A percentile compares a stretch with the other conserved stretches of the same genome.
These are phyloP conservation scores for Hypsizygus ulmarius DNA, from an alignment of 1,284 basidiomycete genomes.

Conservation along the genomic window DNA sequence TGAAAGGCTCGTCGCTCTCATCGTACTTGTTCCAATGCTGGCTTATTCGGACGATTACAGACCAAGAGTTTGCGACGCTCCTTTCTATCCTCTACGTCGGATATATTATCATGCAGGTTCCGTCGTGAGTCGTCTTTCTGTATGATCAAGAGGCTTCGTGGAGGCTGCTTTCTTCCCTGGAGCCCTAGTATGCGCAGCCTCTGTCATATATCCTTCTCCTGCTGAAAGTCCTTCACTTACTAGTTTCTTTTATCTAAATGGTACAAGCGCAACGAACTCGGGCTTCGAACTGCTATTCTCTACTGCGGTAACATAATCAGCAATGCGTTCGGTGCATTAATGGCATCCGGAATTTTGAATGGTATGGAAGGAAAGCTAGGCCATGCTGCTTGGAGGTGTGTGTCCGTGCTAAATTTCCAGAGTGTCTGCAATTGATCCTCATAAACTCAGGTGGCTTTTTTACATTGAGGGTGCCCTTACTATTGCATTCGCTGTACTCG, in stretches of 20 bases:
- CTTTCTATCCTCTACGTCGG: constrained; percentile 77
- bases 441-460: constrained; percentile 59
- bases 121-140: constrained; percentile 49
- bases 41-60: constrained; percentile 4
- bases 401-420: background rate
- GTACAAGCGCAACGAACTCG: constrained; percentile 69
- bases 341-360: constrained; percentile 70
- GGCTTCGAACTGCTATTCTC: constrained; percentile 70
- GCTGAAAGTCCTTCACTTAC: background rate
- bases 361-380: constrained; percentile 72
- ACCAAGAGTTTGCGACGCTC: constrained; percentile 62
- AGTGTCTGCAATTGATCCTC: background rate
- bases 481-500: constrained; percentile 55
- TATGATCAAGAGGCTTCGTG: constrained; percentile 44
- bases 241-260: constrained; percentile 70
- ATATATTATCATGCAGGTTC: constrained; percentile 79
- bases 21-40: background rate
- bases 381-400: constrained; percentile 71
- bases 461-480: constrained; percentile 72
- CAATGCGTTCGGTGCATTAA: constrained; percentile 82
- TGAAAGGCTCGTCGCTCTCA: constrained; percentile 42
- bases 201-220: background rate
- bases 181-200: constrained; percentile 34
- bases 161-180: constrained; percentile 79
- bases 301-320: constrained; percentile 73